These are phyloP conservation scores for Fusarium concolor DNA, from an alignment of 2,329 filamentous ascomycete genomes.

Conservation along the genomic window DNA sequence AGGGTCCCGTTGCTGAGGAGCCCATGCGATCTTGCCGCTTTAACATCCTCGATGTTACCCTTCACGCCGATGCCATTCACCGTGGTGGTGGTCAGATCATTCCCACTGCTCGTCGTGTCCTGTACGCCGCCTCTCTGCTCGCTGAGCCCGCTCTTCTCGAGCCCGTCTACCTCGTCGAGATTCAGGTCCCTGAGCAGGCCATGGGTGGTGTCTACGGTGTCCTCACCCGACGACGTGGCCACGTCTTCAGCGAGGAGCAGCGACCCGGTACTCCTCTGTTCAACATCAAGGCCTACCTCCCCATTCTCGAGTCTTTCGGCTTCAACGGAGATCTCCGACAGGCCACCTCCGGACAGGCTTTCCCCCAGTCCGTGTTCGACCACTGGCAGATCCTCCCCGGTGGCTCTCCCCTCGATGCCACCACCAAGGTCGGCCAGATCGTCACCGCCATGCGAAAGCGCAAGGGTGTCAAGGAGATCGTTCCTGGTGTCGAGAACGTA, in stretches of 20 bases:
- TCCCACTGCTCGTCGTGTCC: conserved; percentile 95
- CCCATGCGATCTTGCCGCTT: conserved; percentile 97
- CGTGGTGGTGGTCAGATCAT: conserved; percentile 99
- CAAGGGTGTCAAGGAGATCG: conserved; percentile 98
- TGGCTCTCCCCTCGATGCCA: conserved; percentile 88
- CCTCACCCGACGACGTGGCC: conserved; percentile 95
- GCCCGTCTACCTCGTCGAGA: conserved; percentile 99
- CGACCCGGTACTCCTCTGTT: conserved; percentile 98
- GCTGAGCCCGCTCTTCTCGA: conserved; percentile 92
- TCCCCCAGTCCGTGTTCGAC: conserved; percentile 99
- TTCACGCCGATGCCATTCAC: conserved; percentile 99
- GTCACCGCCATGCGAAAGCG: conserved; percentile 95
- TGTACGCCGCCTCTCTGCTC: conserved; percentile 92
- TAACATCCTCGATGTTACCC: conserved; percentile 99
- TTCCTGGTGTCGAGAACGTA: conserved; percentile 95
- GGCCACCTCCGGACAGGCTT: conserved; percentile 95
- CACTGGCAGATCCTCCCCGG: conserved; percentile 97
- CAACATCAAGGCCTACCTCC: conserved; percentile 98
- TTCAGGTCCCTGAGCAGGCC: conserved; percentile 97
- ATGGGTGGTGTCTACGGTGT: conserved; percentile 99
- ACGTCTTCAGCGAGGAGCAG: conserved; percentile 99
- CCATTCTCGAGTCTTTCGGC: conserved; percentile 97
- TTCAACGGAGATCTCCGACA: conserved; percentile 98
- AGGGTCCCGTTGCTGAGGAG: conserved; percentile 98
- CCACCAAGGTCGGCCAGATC: conserved; percentile 83